Conservation (phyloP, 352 stramenopile genomes). For the Pythium guiyangense region DNA sequence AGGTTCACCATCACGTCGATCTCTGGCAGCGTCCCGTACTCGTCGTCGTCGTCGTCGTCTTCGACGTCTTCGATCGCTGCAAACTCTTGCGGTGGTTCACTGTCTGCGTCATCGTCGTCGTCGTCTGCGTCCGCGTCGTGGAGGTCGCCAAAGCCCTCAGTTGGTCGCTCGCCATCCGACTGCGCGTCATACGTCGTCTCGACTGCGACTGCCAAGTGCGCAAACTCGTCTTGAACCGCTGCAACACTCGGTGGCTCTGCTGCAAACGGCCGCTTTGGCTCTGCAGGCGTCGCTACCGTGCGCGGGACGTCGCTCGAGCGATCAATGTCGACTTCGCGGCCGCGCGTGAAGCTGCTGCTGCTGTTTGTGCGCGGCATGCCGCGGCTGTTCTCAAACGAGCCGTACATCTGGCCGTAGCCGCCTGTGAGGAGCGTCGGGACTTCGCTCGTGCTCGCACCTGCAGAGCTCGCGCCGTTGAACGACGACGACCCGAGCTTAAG, state of each 20-base stretch:
- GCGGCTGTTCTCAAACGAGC: slow-evolving; percentile 19
- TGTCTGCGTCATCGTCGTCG: slow-evolving; percentile 41
- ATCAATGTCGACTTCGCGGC: slow-evolving; percentile 36
- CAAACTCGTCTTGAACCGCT: slow-evolving; percentile 39
- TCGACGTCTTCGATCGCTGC: slow-evolving; percentile 40
- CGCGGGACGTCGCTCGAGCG: slow-evolving; percentile 10
- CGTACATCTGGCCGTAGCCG: slow-evolving; percentile 31
- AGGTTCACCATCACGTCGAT: slow-evolving; percentile 81
- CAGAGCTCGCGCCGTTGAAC: slow-evolving; percentile 10
- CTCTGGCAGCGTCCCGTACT: slow-evolving; percentile 65
- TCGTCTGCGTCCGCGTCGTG: slow-evolving; percentile 39
- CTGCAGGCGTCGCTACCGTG: too few relatives aligned
- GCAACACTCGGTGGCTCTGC: slow-evolving; percentile 3
- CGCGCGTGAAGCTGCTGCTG: slow-evolving; percentile 33
- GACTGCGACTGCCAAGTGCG: slow-evolving; percentile 33
- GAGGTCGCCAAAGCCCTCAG: slow-evolving; percentile 26
- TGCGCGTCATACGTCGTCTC: slow-evolving; percentile 53
- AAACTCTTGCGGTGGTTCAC: slow-evolving; percentile 43
- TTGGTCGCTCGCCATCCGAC: slow-evolving; percentile 31
- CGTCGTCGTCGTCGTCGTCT: slow-evolving; percentile 59
- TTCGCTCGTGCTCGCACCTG: slow-evolving; percentile 19
- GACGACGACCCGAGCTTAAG: slow-evolving; percentile 38
- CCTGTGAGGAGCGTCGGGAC: slow-evolving; percentile 13
- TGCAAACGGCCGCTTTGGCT: not conserved
- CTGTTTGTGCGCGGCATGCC: slow-evolving; percentile 25